phyloP scores from a whole-genome alignment of 1,284 basidiomycete genomes.

The Trametes hirsuta region DNA sequence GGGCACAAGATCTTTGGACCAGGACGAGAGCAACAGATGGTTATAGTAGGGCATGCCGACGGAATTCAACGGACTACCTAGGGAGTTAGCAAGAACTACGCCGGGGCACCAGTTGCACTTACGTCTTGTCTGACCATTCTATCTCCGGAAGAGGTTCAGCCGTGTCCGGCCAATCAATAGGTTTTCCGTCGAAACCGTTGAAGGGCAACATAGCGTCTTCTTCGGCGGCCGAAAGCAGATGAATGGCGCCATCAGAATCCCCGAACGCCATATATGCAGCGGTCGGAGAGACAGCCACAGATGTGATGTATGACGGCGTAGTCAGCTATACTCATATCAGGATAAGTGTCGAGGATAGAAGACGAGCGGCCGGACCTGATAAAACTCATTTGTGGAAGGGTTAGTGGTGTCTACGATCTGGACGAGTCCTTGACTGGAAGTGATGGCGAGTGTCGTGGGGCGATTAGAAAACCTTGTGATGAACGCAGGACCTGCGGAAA shows the following conservation, averaged over 20 bases:
- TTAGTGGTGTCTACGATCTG: slow-evolving; percentile 87
- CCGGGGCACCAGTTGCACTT: slow-evolving; percentile 31
- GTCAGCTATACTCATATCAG: slow-evolving; percentile 53
- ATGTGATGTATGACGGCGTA: slow-evolving; percentile 75
- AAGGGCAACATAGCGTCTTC: slow-evolving; percentile 74
- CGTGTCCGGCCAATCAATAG: slow-evolving; percentile 84
- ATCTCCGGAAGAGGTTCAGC: slow-evolving; percentile 73
- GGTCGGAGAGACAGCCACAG: slow-evolving; percentile 82
- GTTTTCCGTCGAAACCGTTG: slow-evolving; percentile 86
- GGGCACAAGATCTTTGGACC: slow-evolving; percentile 61
- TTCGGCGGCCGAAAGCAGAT: slow-evolving; percentile 79
- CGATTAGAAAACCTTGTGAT: slow-evolving; percentile 84
- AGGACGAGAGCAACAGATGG: slow-evolving; percentile 78
- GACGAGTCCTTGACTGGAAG: slow-evolving; percentile 87
- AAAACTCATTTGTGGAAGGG: slow-evolving; percentile 73
- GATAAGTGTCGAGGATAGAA: background rate
- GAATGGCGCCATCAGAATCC: slow-evolving; percentile 85
- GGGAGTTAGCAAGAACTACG: slow-evolving; percentile 2
- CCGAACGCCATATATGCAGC: slow-evolving; percentile 93
- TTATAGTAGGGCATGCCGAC: slow-evolving; percentile 93
- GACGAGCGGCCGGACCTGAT: slow-evolving; percentile 57
- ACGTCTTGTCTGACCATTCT: slow-evolving; percentile 84
- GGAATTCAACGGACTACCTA: slow-evolving; percentile 77
- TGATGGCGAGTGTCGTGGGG: slow-evolving; percentile 77
- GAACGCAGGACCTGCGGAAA: slow-evolving; percentile 87